Evolutionary conservation across 495 filamentous ascomycete genomes (phyloP).

Genomic region (Hyaloscypha bicolor): DNA sequence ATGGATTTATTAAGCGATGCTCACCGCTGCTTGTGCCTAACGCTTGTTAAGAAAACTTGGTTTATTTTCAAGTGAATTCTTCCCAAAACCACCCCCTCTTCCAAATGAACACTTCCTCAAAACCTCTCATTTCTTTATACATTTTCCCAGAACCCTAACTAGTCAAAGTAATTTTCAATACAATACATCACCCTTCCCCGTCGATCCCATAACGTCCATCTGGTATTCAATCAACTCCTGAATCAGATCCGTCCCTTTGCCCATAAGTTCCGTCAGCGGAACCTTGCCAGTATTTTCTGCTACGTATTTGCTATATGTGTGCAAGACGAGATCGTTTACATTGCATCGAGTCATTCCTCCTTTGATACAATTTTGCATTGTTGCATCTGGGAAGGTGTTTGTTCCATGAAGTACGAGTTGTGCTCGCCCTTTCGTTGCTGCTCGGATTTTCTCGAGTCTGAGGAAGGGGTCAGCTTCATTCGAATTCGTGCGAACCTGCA

Average conservation of each 20-base stretch:
- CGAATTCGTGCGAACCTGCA: not conserved
- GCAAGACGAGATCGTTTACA: conserved; percentile 82
- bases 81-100: too few species aligned
- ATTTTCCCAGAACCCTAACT: not conserved
- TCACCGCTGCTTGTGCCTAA: too few species aligned
- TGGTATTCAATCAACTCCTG: conserved; percentile 74
- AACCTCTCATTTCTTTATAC: not conserved
- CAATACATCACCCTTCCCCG: conserved; percentile 23
- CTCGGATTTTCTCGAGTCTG: conserved; percentile 59
- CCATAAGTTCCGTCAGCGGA: conserved; percentile 69
- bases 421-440: conserved; percentile 62
- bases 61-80: too few species aligned
- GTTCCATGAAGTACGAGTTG: conserved; percentile 77
- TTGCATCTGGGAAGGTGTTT: conserved; percentile 71
- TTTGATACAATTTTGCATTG: conserved; percentile 68
- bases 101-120: too few species aligned
- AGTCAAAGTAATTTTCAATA: not conserved
- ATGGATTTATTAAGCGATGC: too few species aligned
- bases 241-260: conserved; percentile 72
- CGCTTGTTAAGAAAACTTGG: too few species aligned
- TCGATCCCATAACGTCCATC: conserved; percentile 66
- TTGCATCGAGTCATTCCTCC: conserved; percentile 78
- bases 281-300: conserved; percentile 66
- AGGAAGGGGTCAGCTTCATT: not conserved
- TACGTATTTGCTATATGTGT: conserved; percentile 65